These are phyloP conservation scores for Verbascum thapsus DNA, from an alignment of 257 asterid species.

Conservation along the genomic window DNA sequence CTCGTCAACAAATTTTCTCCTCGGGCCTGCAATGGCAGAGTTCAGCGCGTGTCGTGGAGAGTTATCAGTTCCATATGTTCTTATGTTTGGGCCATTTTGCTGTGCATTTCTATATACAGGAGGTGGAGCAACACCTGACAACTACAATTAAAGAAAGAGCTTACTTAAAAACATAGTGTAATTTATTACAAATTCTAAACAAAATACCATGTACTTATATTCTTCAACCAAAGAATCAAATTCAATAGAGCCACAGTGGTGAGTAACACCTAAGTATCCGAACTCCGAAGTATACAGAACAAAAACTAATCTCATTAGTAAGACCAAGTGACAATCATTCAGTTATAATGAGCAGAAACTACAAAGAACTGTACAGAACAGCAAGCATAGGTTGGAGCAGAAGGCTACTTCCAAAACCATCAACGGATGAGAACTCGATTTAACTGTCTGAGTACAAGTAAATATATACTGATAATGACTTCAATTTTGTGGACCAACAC, in stretches of 20 bases:
- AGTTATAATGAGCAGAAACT: slow-evolving; percentile 2
- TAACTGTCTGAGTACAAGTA: not conserved
- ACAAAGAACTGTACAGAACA: slow-evolving; percentile 4
- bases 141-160: slow-evolving; percentile 52
- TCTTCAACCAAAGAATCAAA: slow-evolving; percentile 11
- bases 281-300: not conserved
- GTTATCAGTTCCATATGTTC: slow-evolving; percentile 64
- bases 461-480: not conserved
- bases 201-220: slow-evolving; percentile 7
- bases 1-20: slow-evolving; percentile 95
- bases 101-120: slow-evolving; percentile 78
- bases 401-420: not conserved
- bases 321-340: slow-evolving; percentile 1
- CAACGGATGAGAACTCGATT: not conserved
- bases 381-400: slow-evolving; percentile 7
- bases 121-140: slow-evolving; percentile 92
- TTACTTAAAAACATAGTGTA: slow-evolving; percentile 19
- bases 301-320: not conserved
- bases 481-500: not conserved
- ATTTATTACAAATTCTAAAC: slow-evolving; percentile 15
- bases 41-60: slow-evolving; percentile 66
- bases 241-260: slow-evolving; percentile 11
- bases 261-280: not conserved
- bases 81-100: slow-evolving; percentile 61
- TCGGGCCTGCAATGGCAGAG: slow-evolving; percentile 73